These are phyloP conservation scores for Rhodotorula sp. DNA, from an alignment of 1,284 basidiomycete species.

Conservation along the genomic window DNA sequence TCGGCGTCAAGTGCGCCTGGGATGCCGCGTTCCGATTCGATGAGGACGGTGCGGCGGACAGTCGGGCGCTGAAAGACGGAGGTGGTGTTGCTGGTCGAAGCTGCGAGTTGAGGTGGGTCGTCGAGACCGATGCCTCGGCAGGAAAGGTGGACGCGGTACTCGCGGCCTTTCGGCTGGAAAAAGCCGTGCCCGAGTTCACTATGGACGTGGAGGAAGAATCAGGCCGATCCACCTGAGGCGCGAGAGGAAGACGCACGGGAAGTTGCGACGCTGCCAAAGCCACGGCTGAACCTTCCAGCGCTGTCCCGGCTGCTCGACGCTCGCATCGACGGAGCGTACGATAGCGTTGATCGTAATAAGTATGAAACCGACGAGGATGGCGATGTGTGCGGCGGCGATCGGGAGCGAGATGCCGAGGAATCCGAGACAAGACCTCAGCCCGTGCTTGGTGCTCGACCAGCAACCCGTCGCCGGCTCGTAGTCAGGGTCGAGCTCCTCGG, in stretches of 20 bases:
- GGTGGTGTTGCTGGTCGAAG: slow-evolving; percentile 2
- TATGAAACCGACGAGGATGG: slow-evolving; percentile 16
- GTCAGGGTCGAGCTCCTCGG: slow-evolving; percentile 27
- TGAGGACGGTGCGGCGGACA: slow-evolving; percentile 36
- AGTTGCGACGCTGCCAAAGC: slow-evolving; percentile 25
- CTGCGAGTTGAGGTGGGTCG: slow-evolving; percentile 17
- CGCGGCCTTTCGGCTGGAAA: slow-evolving; percentile 23
- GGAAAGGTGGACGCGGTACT: slow-evolving; percentile 35
- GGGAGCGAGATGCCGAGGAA: slow-evolving; percentile 36
- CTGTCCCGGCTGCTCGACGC: slow-evolving; percentile 33
- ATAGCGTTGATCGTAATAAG: slow-evolving; percentile 26
- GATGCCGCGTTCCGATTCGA: slow-evolving; percentile 37
- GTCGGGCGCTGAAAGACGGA: slow-evolving; percentile 6
- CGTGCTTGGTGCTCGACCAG: slow-evolving; percentile 22
- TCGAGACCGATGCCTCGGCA: slow-evolving; percentile 38
- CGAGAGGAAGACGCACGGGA: slow-evolving; percentile 17
- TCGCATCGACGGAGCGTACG: slow-evolving; percentile 30
- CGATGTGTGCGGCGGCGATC: slow-evolving; percentile 33
- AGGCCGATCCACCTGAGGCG: too few species aligned
- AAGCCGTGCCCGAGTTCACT: slow-evolving; percentile 25
- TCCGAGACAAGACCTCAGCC: background rate
- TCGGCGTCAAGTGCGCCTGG: slow-evolving; percentile 27
- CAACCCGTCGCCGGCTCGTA: slow-evolving; percentile 11
- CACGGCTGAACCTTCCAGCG: slow-evolving; percentile 35
- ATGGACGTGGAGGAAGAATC: too few species aligned